phyloP scores from a whole-genome alignment of 495 filamentous ascomycete genomes.

The Massariosphaeria phaeospora region DNA sequence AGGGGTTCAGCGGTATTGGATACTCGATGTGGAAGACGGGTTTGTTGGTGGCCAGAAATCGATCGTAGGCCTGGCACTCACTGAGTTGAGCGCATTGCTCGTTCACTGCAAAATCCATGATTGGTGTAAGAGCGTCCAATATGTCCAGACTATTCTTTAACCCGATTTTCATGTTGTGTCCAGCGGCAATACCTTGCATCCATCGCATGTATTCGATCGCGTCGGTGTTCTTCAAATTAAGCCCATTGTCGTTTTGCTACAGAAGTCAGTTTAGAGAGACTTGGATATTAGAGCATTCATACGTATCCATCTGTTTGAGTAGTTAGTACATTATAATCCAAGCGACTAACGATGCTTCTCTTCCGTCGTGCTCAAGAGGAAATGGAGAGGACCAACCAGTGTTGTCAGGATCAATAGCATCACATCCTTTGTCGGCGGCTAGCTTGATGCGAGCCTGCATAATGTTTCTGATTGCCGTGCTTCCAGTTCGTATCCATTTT shows the following conservation, averaged over 20 bases:
- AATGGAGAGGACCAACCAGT: slow-evolving; percentile 25
- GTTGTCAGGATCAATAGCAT: slow-evolving; percentile 70
- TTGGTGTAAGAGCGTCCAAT: slow-evolving; percentile 48
- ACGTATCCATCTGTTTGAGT: slow-evolving; percentile 53
- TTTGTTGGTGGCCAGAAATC: slow-evolving; percentile 55
- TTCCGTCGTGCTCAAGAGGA: background rate
- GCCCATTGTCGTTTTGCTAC: slow-evolving; percentile 47
- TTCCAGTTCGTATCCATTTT: slow-evolving; percentile 56
- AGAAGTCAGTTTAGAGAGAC: background rate
- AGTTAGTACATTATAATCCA: slow-evolving; percentile 3
- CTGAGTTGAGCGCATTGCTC: slow-evolving; percentile 59
- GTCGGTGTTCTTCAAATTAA: slow-evolving; percentile 51
- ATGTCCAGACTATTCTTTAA: slow-evolving; percentile 64
- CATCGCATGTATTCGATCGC: slow-evolving; percentile 55
- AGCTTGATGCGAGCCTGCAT: slow-evolving; percentile 56
- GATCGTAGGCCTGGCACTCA: slow-evolving; percentile 52
- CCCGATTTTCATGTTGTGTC: slow-evolving; percentile 50
- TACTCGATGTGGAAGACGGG: slow-evolving; percentile 76
- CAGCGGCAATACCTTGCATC: slow-evolving; percentile 50
- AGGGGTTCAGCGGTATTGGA: slow-evolving; percentile 14
- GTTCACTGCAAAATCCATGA: slow-evolving; percentile 64
- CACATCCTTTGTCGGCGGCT: slow-evolving; percentile 58
- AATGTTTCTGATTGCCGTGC: slow-evolving; percentile 52
- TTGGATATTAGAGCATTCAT: slow-evolving; percentile 1
- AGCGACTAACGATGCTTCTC: background rate